Evolutionary conservation across 2,329 filamentous ascomycete genomes (phyloP), one percentile per base, ranked within the genome.

Genomic region (Verticillium tricorpus): DNA sequence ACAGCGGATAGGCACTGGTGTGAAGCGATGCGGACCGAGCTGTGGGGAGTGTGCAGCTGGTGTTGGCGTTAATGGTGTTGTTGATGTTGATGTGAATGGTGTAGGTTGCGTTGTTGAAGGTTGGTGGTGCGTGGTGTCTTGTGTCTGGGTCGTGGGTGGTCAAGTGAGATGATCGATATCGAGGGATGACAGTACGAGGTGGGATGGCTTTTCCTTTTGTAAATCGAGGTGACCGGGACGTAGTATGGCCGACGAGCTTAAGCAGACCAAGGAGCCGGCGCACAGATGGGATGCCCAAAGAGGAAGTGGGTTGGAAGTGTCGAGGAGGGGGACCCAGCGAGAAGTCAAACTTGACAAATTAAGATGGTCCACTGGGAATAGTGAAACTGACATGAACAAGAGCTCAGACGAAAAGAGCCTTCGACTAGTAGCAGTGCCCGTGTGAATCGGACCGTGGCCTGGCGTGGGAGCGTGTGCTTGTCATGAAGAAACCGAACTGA

Each of bases 261-360:
- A 60, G 61, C 56, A 65, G 67, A 68, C 69, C 64, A 69, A 73
- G 69, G 69, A 64, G 68, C 69, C 70, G 65, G 62, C 69, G 72
- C 71, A 71, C 71, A 74, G 72, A 73, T 73, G 69, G 69, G 65
- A 69, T 70, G 67, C 75, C 76, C 70, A 70, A 76, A 74, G 69
- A 69, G 73, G 74, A 70, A 76, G 75, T 76, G 71, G 69, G 68
- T 73, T 72, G 72, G 71, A 73, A 67, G 66, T 67, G 65, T 68
- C 63, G 67, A 69, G 62, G 66, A 69, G 65, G 65, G 28, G 63
- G 66, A 65, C 63, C 65, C 65, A 64, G 66, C 67, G 65, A 63
- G 55, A 62, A 63, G 67, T 66, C 65, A 65, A 67, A 68, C 63
- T 64, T 59, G 64, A 66, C 64, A 66, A 65, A 65, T 66, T 66